phyloP scores from a whole-genome alignment of 306 rosid species.

The Macrotyloma uniflorum region DNA sequence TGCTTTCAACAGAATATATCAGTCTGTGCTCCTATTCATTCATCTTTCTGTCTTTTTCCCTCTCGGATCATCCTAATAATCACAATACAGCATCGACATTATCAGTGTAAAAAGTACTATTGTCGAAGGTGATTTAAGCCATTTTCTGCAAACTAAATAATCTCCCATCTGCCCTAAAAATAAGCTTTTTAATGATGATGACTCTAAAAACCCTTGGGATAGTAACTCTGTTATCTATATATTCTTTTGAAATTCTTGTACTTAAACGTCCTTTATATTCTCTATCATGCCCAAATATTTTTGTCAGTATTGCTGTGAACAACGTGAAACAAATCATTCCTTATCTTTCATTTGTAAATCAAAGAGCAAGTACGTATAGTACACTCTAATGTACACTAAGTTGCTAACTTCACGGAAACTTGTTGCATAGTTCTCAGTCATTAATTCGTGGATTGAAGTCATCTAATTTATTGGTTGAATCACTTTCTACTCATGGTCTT shows the following conservation, averaged over 20 bases:
- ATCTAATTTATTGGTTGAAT: neutral
- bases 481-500: neutral
- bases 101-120: neutral
- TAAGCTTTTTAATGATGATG: neutral
- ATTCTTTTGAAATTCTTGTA: neutral
- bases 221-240: neutral
- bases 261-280: neutral
- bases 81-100: neutral
- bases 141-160: neutral
- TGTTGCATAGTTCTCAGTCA: neutral
- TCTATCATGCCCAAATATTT: neutral
- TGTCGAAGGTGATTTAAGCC: neutral
- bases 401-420: neutral
- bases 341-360: neutral
- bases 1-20: neutral
- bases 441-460: conserved; percentile 7
- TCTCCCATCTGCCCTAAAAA: neutral
- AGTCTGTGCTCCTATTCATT: conserved; percentile 1
- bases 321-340: neutral
- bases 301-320: neutral
- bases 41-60: neutral
- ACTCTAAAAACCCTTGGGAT: neutral
- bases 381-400: neutral
- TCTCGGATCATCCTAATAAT: neutral
- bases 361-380: conserved; percentile 4